These are phyloP conservation scores for Thraustotheca clavata DNA, from an alignment of 352 stramenopile genomes.

Conservation along the genomic window DNA sequence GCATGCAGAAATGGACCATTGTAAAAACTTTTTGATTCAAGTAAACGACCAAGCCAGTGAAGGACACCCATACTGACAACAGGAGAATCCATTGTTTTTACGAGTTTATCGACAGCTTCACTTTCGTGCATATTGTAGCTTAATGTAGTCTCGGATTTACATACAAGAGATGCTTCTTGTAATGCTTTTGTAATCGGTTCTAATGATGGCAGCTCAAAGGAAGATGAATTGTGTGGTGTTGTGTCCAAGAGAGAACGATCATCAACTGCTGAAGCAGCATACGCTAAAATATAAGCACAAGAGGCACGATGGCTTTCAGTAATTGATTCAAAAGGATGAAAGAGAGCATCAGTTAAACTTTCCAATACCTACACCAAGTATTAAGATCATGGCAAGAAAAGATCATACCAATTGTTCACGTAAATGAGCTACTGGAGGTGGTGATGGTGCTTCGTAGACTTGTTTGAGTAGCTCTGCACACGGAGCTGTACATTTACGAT, in stretches of 20 bases:
- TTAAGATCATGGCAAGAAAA: not conserved
- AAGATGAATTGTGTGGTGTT: not conserved
- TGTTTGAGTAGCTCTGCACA: slow-evolving; percentile 55
- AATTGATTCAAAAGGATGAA: slow-evolving; percentile 63
- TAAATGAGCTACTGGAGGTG: slow-evolving; percentile 58
- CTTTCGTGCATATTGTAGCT: slow-evolving; percentile 87
- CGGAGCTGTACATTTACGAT: slow-evolving; percentile 51
- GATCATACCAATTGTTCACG: slow-evolving; percentile 56
- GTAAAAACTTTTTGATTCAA: slow-evolving; percentile 63
- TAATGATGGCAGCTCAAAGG: slow-evolving; percentile 43
- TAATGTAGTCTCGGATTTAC: slow-evolving; percentile 77
- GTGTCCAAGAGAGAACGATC: slow-evolving; percentile 65
- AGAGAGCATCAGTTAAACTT: slow-evolving; percentile 67
- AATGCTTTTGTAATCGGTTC: slow-evolving; percentile 60
- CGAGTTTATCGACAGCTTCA: slow-evolving; percentile 70
- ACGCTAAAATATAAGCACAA: slow-evolving; percentile 69
- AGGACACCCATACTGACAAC: slow-evolving; percentile 81
- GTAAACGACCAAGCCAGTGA: slow-evolving; percentile 72
- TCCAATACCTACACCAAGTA: slow-evolving; percentile 47
- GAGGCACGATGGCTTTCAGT: slow-evolving; percentile 44
- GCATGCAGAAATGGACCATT: slow-evolving; percentile 79
- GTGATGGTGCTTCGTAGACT: slow-evolving; percentile 39
- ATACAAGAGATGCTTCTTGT: slow-evolving; percentile 61
- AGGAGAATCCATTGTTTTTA: slow-evolving; percentile 64
- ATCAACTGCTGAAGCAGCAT: slow-evolving; percentile 65